These are phyloP conservation scores for Colletotrichum ledebouriae DNA, from an alignment of 2,329 filamentous ascomycete genomes.

Conservation along the genomic window DNA sequence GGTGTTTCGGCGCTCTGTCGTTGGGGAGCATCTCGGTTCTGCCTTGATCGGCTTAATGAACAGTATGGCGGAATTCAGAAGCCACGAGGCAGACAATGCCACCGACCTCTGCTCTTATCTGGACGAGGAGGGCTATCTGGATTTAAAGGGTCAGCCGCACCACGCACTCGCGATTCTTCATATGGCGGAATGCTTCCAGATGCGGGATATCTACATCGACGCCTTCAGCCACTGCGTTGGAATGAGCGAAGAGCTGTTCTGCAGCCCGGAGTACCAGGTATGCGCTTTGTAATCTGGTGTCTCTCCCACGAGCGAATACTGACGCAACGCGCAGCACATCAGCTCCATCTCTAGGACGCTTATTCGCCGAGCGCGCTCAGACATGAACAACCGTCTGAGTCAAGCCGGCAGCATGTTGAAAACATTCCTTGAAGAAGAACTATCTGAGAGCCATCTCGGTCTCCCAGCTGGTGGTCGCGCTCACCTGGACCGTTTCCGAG, in stretches of 20 bases:
- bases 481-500: constrained; percentile 80
- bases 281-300: constrained; percentile 46
- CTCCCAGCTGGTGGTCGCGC: constrained; percentile 70
- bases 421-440: constrained; percentile 79
- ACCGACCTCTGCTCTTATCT: constrained; percentile 75
- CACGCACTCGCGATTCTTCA: constrained; percentile 77
- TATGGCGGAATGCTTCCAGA: constrained; percentile 75
- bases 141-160: constrained; percentile 74
- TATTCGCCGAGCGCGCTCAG: constrained; percentile 71
- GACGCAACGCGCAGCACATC: constrained; percentile 56
- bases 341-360: constrained; percentile 71
- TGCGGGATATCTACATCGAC: constrained; percentile 76
- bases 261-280: constrained; percentile 73
- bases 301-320: constrained; percentile 37
- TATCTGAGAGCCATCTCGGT: constrained; percentile 76
- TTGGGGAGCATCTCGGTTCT: constrained; percentile 74
- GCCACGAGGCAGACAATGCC: constrained; percentile 66
- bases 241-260: constrained; percentile 74
- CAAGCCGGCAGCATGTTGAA: constrained; percentile 70
- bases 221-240: constrained; percentile 84
- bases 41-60: constrained; percentile 75
- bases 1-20: constrained; percentile 73
- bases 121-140: constrained; percentile 77
- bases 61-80: constrained; percentile 73
- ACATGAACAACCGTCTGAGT: constrained; percentile 74